Conservation (phyloP, 106 monocot genomes). For the Dendrobium chrysotoxum region DNA sequence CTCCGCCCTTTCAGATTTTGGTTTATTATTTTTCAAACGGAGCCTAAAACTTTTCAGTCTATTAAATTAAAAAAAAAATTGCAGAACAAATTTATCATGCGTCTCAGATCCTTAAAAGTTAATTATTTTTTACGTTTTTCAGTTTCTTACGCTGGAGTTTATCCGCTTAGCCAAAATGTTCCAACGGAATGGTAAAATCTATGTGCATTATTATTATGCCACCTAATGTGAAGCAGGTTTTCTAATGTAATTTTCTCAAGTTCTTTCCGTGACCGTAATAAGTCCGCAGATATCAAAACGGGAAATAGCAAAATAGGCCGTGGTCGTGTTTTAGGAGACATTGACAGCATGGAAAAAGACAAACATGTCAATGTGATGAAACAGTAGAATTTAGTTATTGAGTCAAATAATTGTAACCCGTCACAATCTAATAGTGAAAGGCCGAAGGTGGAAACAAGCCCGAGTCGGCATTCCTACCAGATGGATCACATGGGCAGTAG, state of each 20-base stretch:
- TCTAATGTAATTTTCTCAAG: background rate
- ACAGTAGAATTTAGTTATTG: conserved; percentile 8
- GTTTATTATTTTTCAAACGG: no score
- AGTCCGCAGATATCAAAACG: background rate
- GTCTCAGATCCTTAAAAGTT: no score
- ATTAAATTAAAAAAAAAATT: no score
- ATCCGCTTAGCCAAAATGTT: background rate
- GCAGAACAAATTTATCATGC: no score
- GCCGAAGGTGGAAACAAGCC: background rate
- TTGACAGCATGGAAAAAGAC: background rate
- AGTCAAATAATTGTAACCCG: background rate
- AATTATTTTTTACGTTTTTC: no score
- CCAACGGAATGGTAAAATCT: background rate
- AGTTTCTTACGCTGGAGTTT: no score
- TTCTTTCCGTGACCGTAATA: background rate
- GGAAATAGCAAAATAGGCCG: background rate
- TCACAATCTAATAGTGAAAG: background rate
- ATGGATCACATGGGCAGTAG: conserved; percentile 3
- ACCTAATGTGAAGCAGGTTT: background rate
- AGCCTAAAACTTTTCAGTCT: no score
- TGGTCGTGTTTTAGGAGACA: background rate
- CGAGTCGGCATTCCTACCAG: background rate
- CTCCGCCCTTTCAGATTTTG: no score
- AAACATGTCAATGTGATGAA: background rate
- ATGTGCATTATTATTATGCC: background rate